Percentiles rank a stretch among this genome's conserved stretches.
Conservation (phyloP, 495 filamentous ascomycete species). For the Lophium mytilinum region DNA sequence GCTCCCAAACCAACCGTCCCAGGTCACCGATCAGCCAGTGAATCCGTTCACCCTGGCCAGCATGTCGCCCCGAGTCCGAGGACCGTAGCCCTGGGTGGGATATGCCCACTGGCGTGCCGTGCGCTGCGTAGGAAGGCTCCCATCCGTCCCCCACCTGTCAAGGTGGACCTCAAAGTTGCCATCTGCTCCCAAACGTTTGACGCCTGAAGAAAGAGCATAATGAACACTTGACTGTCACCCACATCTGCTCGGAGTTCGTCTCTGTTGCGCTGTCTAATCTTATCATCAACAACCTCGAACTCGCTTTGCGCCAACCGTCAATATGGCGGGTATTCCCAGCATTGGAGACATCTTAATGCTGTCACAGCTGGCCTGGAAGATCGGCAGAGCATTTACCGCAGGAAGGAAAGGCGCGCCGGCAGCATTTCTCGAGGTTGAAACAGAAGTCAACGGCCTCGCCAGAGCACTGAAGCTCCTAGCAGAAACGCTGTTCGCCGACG, state of each 20-base stretch:
- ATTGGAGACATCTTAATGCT: slow-evolving; percentile 39
- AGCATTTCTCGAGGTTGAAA: slow-evolving; percentile 37
- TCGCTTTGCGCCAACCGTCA: not conserved
- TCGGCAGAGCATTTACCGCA: slow-evolving; percentile 36
- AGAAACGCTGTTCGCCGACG: slow-evolving; percentile 29
- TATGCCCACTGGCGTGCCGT: not conserved
- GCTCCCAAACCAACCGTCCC: not conserved
- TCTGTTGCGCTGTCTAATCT: not conserved
- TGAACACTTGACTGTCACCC: not conserved
- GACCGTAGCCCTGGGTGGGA: slow-evolving; percentile 11
- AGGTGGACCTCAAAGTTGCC: not conserved
- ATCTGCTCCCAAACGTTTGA: not conserved
- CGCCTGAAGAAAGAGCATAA: not conserved
- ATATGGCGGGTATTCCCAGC: slow-evolving; percentile 22
- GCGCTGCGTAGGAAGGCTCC: not conserved
- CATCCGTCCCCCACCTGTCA: slow-evolving; percentile 10
- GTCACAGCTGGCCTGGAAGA: slow-evolving; percentile 36
- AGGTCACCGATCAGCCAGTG: slow-evolving; percentile 7
- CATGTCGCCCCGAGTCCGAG: slow-evolving; percentile 1
- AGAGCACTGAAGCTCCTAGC: slow-evolving; percentile 34
- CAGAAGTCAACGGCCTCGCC: slow-evolving; percentile 32
- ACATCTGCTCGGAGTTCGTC: not conserved
- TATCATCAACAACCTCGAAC: not conserved
- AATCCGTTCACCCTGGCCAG: not conserved
- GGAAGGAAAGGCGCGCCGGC: slow-evolving; percentile 32